phyloP scores from a whole-genome alignment of 73 alveolate species.

The Effrenium voratum region DNA sequence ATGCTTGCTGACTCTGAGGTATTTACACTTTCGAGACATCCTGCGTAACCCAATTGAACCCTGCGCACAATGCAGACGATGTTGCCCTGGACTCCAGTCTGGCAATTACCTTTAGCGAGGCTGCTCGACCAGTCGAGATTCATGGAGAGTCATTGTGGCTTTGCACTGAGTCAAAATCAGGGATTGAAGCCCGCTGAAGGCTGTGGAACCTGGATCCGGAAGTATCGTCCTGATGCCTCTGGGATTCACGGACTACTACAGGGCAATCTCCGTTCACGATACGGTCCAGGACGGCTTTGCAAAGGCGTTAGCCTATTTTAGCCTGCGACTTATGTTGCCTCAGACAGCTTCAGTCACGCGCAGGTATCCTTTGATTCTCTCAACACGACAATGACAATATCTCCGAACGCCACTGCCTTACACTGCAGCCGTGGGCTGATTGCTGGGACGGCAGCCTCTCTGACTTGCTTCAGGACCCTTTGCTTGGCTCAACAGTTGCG shows the following conservation, averaged over 20 bases:
- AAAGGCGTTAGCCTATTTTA: too few relatives aligned
- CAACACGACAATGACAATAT: conserved; percentile 27
- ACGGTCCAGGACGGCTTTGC: conserved; percentile 7
- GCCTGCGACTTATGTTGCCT: too few relatives aligned
- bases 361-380: conserved; percentile 37
- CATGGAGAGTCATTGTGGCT: too few relatives aligned
- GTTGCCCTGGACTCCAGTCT: conserved; percentile 17
- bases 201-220: conserved; percentile 40
- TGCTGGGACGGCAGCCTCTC: too few relatives aligned
- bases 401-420: background rate
- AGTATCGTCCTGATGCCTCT: conserved; percentile 27
- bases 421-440: background rate
- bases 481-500: conserved; percentile 42
- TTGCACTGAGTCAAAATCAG: background rate
- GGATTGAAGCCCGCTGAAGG: background rate
- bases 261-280: conserved; percentile 30
- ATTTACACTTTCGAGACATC: conserved; percentile 34
- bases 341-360: background rate
- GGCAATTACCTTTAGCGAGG: conserved; percentile 45
- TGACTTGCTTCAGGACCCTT: conserved; percentile 8
- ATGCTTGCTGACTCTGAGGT: background rate
- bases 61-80: conserved; percentile 9
- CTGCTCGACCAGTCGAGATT: background rate
- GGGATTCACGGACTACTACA: background rate
- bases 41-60: conserved; percentile 5